Conservation (phyloP, 2,329 filamentous ascomycete species). For the Fusarium sp. region DNA sequence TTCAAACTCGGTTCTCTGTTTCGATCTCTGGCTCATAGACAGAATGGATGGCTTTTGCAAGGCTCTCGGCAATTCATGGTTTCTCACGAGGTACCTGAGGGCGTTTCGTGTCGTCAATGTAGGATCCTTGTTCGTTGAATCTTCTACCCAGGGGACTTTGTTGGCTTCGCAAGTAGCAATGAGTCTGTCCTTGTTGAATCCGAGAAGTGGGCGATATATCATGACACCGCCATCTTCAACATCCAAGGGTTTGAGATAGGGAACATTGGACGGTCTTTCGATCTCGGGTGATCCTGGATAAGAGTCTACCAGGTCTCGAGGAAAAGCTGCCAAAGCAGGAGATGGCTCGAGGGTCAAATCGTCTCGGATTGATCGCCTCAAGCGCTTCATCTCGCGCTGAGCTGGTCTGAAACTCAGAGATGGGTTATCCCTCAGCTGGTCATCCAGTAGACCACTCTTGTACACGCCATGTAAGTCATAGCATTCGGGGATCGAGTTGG, state of each 20-base stretch:
- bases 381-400: conserved; percentile 47
- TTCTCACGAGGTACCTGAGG: conserved; percentile 74
- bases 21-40: conserved; percentile 67
- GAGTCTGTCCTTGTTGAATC: conserved; percentile 79
- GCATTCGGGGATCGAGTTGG: conserved; percentile 85
- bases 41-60: conserved; percentile 76
- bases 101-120: conserved; percentile 86
- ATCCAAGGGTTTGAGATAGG: conserved; percentile 53
- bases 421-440: conserved; percentile 55
- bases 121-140: conserved; percentile 82
- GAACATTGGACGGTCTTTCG: conserved; percentile 41
- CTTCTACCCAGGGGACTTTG: conserved; percentile 82
- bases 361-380: conserved; percentile 50
- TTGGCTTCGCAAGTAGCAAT: conserved; percentile 79
- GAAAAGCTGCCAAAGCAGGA: conserved; percentile 21
- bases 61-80: conserved; percentile 74
- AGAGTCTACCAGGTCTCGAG: conserved; percentile 41
- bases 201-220: conserved; percentile 77
- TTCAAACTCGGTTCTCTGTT: conserved; percentile 58
- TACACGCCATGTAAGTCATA: conserved; percentile 79
- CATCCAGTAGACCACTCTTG: conserved; percentile 70
- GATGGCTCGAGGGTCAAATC: conserved; percentile 45
- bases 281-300: conserved; percentile 48
- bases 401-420: conserved; percentile 56
- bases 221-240: conserved; percentile 76